phyloP scores from a whole-genome alignment of 2,329 filamentous ascomycete genomes.

The Fusarium sp. region DNA sequence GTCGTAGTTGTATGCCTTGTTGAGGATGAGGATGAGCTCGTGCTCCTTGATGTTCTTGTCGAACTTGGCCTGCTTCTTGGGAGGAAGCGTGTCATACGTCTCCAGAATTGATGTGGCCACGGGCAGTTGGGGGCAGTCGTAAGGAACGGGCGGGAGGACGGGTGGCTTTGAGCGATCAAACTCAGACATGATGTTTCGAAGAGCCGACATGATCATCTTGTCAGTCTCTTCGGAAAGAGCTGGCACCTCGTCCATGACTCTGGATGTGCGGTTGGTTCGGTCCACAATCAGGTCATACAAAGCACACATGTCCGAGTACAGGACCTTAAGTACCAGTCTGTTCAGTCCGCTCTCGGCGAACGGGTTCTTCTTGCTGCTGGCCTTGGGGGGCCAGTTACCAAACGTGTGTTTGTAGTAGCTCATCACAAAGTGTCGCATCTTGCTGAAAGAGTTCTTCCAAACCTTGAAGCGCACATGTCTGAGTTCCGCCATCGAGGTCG shows the following conservation, averaged over 20 bases:
- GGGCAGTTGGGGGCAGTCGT: slow-evolving; percentile 85
- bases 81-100: slow-evolving; percentile 72
- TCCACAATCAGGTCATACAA: slow-evolving; percentile 93
- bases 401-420: slow-evolving; percentile 72
- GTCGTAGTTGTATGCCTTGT: slow-evolving; percentile 84
- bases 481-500: slow-evolving; percentile 80
- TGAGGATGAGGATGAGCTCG: slow-evolving; percentile 81
- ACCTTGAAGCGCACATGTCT: slow-evolving; percentile 84
- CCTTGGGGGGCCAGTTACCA: slow-evolving; percentile 88
- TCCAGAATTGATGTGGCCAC: slow-evolving; percentile 73
- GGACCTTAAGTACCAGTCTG: slow-evolving; percentile 80
- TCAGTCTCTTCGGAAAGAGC: slow-evolving; percentile 66
- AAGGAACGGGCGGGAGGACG: slow-evolving; percentile 90
- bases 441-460: slow-evolving; percentile 82
- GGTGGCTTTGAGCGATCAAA: slow-evolving; percentile 91
- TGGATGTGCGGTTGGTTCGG: slow-evolving; percentile 80
- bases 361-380: slow-evolving; percentile 89
- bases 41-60: slow-evolving; percentile 80
- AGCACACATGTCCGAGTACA: slow-evolving; percentile 88
- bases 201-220: slow-evolving; percentile 73
- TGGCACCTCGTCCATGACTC: slow-evolving; percentile 76
- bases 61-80: slow-evolving; percentile 81
- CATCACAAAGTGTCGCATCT: slow-evolving; percentile 80
- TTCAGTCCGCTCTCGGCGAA: slow-evolving; percentile 90
- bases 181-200: slow-evolving; percentile 85